These are phyloP conservation scores for Penicillium soppii DNA, from an alignment of 495 filamentous ascomycete species.

Conservation along the genomic window DNA sequence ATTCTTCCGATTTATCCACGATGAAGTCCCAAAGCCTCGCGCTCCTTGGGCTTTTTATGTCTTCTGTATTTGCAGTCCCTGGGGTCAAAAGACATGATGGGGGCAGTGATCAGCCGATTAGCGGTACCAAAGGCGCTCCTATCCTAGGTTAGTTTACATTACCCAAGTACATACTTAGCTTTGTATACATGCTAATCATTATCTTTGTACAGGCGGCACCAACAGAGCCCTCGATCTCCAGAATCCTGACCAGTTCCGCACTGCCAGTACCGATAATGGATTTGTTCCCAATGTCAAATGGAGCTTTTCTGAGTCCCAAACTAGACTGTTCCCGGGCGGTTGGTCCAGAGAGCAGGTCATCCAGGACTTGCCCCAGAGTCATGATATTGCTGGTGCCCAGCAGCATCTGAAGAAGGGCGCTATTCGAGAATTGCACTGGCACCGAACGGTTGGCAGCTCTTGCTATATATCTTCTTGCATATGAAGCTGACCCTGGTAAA, in stretches of 20 bases:
- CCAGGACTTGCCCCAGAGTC: constrained; percentile 55
- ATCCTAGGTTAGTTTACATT: constrained; percentile 44
- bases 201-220: constrained; percentile 26
- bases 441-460: constrained; percentile 51
- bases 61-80: constrained; percentile 24
- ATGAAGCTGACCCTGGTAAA: neutral
- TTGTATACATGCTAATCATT: neutral
- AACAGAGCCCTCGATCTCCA: constrained; percentile 46
- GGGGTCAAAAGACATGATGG: constrained; percentile 27
- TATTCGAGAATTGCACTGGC: constrained; percentile 66
- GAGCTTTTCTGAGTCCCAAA: constrained; percentile 64
- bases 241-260: constrained; percentile 60
- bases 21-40: constrained; percentile 21
- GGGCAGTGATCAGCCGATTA: constrained; percentile 54
- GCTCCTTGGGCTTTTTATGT: constrained; percentile 15
- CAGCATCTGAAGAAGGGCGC: constrained; percentile 64
- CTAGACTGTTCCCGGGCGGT: constrained; percentile 56
- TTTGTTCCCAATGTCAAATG: constrained; percentile 62
- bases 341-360: constrained; percentile 67
- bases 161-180: neutral
- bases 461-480: neutral
- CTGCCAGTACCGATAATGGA: constrained; percentile 57
- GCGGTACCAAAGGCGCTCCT: constrained; percentile 55
- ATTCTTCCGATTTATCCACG: neutral
- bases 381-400: constrained; percentile 62